A percentile compares a stretch with the other conserved stretches of the same genome.
phyloP scores from a whole-genome alignment of 192 early-diverging fungal species.

The Coemansia reversa region DNA sequence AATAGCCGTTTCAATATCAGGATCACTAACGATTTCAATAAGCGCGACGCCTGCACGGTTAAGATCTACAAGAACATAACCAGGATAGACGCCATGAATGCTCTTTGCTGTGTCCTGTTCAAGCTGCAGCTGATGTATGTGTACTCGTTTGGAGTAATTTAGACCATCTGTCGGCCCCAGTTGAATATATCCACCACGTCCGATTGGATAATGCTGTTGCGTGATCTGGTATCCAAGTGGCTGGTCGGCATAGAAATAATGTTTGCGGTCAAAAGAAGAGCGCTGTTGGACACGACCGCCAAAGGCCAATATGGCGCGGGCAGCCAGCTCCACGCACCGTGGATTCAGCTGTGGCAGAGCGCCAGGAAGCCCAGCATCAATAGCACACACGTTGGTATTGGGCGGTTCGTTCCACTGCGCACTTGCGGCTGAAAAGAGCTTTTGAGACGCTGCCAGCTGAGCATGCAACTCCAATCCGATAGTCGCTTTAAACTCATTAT shows the following conservation, averaged over 20 bases:
- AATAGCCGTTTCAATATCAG: conserved; percentile 74
- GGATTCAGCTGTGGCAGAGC: conserved; percentile 75
- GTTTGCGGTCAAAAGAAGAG: conserved; percentile 89
- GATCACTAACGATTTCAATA: conserved; percentile 90
- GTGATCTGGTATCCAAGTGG: conserved; percentile 96
- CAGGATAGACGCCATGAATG: conserved; percentile 63
- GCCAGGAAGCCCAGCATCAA: conserved; percentile 89
- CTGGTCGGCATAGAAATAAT: conserved; percentile 94
- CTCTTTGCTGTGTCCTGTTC: conserved; percentile 94
- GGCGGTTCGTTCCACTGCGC: conserved; percentile 54
- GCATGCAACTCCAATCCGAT: conserved; percentile 93
- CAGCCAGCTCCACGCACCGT: conserved; percentile 69
- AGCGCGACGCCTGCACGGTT: conserved; percentile 86
- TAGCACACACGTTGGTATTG: conserved; percentile 70
- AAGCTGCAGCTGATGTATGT: conserved; percentile 84
- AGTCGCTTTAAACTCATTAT: conserved; percentile 59
- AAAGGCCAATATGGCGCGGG: conserved; percentile 72
- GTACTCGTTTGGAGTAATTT: conserved; percentile 49
- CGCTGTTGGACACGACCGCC: conserved; percentile 59
- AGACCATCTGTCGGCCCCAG: conserved; percentile 63
- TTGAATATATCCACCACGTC: conserved; percentile 65
- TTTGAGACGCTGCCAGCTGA: conserved; percentile 70
- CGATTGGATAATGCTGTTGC: conserved; percentile 80
- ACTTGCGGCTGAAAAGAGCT: conserved; percentile 78
- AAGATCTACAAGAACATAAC: conserved; percentile 65